phyloP scores from a whole-genome alignment of 2,329 filamentous ascomycete species.

The Tolypocladium endophyticum region DNA sequence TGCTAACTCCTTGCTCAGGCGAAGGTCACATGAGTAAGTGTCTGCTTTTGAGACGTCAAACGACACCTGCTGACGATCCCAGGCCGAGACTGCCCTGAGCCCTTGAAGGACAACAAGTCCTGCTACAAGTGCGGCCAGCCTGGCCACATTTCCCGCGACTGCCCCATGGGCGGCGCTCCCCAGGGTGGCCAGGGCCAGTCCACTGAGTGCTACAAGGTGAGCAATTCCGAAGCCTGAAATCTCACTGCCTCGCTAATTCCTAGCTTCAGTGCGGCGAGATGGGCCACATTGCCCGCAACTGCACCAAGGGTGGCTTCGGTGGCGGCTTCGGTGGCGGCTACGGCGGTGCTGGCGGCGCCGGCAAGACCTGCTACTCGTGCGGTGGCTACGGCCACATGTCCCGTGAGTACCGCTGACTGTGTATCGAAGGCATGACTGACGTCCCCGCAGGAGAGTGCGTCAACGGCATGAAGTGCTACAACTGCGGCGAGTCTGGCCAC shows the following conservation, averaged over 20 bases:
- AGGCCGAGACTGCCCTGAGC: slow-evolving; percentile 85
- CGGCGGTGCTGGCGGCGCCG: slow-evolving; percentile 35
- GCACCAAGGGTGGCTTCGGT: slow-evolving; percentile 51
- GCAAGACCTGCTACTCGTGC: slow-evolving; percentile 96
- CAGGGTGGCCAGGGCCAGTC: slow-evolving; percentile 34
- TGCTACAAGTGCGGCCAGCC: slow-evolving; percentile 71
- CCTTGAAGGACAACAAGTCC: slow-evolving; percentile 75
- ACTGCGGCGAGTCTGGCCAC: slow-evolving; percentile 90
- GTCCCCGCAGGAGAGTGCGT: slow-evolving; percentile 67
- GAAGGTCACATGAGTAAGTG: slow-evolving; percentile 70
- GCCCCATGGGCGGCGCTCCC: slow-evolving; percentile 43
- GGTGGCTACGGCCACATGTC: slow-evolving; percentile 96
- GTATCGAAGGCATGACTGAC: slow-evolving; percentile 8
- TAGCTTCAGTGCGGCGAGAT: slow-evolving; percentile 67
- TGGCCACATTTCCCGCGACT: slow-evolving; percentile 89
- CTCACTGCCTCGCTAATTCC: slow-evolving; percentile 2
- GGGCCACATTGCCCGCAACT: slow-evolving; percentile 93
- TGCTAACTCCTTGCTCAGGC: slow-evolving; percentile 23
- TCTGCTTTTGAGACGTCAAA: neutral
- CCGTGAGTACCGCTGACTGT: slow-evolving; percentile 39
- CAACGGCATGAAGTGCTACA: slow-evolving; percentile 99
- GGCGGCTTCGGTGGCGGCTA: slow-evolving; percentile 33
- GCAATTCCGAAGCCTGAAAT: slow-evolving; percentile 1
- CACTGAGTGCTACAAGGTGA: slow-evolving; percentile 82
- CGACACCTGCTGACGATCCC: slow-evolving; percentile 2